phyloP scores from a whole-genome alignment of 495 filamentous ascomycete genomes.

The Annulohypoxylon maeteangense region DNA sequence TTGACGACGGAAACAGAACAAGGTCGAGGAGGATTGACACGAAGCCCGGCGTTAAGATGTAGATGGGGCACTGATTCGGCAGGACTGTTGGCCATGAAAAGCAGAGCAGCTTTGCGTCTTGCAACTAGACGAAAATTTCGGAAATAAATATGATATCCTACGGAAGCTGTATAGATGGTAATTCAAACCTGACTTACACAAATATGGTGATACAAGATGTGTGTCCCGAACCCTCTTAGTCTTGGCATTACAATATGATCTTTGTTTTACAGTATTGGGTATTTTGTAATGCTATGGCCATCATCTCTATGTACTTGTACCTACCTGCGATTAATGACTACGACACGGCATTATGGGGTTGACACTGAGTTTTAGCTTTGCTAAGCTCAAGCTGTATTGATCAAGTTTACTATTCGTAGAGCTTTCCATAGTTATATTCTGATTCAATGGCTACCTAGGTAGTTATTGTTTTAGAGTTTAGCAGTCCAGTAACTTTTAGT shows the following conservation, averaged over 20 bases:
- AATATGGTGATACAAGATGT: not conserved
- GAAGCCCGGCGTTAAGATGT: conserved; percentile 41
- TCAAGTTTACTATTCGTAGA: not conserved
- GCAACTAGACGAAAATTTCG: conserved; percentile 5
- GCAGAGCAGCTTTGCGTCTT: conserved; percentile 19
- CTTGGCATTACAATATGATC: not conserved
- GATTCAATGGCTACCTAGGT: too few relatives aligned
- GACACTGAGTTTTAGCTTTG: too few relatives aligned
- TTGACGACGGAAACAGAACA: not conserved
- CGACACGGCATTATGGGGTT: too few relatives aligned
- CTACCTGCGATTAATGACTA: too few relatives aligned
- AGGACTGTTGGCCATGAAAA: conserved; percentile 30
- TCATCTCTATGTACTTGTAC: too few relatives aligned
- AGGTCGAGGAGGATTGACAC: conserved; percentile 25
- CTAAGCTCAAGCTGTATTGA: not conserved
- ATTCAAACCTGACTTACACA: not conserved
- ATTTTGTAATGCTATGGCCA: too few relatives aligned
- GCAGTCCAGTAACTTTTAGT: not conserved
- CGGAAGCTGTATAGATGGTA: not conserved
- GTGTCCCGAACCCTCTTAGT: not conserved
- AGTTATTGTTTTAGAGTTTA: not conserved
- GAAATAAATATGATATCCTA: conserved; percentile 39
- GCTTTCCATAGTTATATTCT: too few relatives aligned
- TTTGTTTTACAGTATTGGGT: too few relatives aligned
- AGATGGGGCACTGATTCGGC: conserved; percentile 33